Evolutionary conservation across 768 basidiomycete genomes (phyloP).

Genomic region (Multifurca ochricompacta): DNA sequence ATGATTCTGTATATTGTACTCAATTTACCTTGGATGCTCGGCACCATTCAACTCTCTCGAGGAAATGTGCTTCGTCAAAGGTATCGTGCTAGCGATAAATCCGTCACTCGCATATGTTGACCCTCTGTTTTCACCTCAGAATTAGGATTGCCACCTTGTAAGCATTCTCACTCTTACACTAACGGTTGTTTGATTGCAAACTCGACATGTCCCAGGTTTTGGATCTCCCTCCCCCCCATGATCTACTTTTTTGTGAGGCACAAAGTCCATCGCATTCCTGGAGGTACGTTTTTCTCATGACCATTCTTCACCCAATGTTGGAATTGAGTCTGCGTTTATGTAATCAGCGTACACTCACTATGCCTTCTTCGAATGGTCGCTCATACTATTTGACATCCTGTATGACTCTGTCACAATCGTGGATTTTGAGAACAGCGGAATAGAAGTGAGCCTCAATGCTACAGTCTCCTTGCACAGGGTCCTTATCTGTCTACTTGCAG

Average conservation of each 20-base stretch:
- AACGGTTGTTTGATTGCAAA: not conserved
- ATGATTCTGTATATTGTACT: slow-evolving; percentile 84
- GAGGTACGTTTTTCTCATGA: slow-evolving; percentile 42
- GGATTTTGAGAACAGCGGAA: slow-evolving; percentile 47
- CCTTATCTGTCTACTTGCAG: slow-evolving; percentile 14
- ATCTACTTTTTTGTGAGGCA: slow-evolving; percentile 83
- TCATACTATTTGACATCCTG: slow-evolving; percentile 64
- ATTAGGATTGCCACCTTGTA: slow-evolving; percentile 46
- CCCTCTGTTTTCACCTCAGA: slow-evolving; percentile 29
- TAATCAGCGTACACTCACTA: slow-evolving; percentile 74
- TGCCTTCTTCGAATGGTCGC: slow-evolving; percentile 81
- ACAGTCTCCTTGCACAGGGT: not conserved
- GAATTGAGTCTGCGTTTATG: not conserved
- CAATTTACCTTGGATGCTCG: slow-evolving; percentile 86
- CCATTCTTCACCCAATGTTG: not conserved
- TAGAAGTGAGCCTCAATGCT: slow-evolving; percentile 37
- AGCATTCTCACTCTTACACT: slow-evolving; percentile 15
- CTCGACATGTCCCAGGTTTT: slow-evolving; percentile 47
- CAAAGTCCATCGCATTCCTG: slow-evolving; percentile 69
- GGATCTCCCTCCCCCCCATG: slow-evolving; percentile 59
- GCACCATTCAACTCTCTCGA: slow-evolving; percentile 45
- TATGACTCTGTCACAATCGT: slow-evolving; percentile 61
- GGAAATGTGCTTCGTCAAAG: slow-evolving; percentile 46
- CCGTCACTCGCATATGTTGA: not conserved
- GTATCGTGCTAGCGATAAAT: slow-evolving; percentile 30